phyloP scores from a whole-genome alignment of 495 filamentous ascomycete genomes.

The Aspergillus hancockii region DNA sequence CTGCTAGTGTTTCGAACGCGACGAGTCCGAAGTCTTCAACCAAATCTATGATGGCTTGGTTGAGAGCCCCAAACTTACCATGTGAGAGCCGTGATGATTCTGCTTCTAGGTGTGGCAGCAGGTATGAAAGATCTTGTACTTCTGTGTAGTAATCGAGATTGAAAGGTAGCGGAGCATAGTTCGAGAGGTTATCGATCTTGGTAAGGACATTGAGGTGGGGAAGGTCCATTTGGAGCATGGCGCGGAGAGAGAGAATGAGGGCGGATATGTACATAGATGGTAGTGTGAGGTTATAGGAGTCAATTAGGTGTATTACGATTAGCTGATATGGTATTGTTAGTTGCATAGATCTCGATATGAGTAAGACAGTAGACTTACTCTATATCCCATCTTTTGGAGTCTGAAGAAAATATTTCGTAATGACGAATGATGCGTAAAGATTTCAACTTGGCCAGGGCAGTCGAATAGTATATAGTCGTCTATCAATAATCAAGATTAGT shows the following conservation, averaged over 20 bases:
- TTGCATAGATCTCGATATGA: too few species aligned
- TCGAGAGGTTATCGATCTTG: slow-evolving; percentile 88
- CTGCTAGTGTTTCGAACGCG: slow-evolving; percentile 87
- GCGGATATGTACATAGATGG: slow-evolving; percentile 95
- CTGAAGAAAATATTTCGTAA: slow-evolving; percentile 87
- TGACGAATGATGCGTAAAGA: slow-evolving; percentile 91
- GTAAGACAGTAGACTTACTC: slow-evolving; percentile 55
- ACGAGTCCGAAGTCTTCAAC: slow-evolving; percentile 89
- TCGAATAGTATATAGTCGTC: slow-evolving; percentile 96
- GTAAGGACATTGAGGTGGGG: slow-evolving; percentile 94
- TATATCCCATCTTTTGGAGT: slow-evolving; percentile 87
- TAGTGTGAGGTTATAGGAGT: slow-evolving; percentile 86
- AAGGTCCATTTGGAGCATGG: slow-evolving; percentile 97
- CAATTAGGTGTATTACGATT: slow-evolving; percentile 85
- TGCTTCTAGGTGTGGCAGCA: slow-evolving; percentile 74
- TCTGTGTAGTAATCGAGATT: slow-evolving; percentile 97
- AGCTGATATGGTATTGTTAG: slow-evolving; percentile 56
- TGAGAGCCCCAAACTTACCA: slow-evolving; percentile 77
- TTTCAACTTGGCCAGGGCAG: slow-evolving; percentile 94
- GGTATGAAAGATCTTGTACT: slow-evolving; percentile 86
- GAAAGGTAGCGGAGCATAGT: slow-evolving; percentile 83
- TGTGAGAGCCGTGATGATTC: slow-evolving; percentile 58
- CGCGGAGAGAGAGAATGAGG: slow-evolving; percentile 84
- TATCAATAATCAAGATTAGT: slow-evolving; percentile 25
- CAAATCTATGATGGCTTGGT: slow-evolving; percentile 81